These are phyloP conservation scores for Penicillium ucsense DNA, from an alignment of 495 filamentous ascomycete genomes.

Conservation along the genomic window DNA sequence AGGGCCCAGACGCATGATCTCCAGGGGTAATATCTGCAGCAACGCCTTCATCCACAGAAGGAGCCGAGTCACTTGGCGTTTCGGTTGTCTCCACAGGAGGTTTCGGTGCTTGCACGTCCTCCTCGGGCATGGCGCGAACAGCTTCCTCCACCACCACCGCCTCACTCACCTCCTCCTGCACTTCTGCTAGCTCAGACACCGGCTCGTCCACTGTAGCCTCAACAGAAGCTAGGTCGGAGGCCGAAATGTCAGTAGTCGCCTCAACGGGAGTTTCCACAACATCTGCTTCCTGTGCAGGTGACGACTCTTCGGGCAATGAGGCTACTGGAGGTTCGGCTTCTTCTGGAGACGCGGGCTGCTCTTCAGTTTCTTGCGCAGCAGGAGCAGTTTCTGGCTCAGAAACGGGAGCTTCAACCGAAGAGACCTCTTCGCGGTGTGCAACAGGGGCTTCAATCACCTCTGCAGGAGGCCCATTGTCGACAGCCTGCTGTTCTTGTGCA, in stretches of 20 bases:
- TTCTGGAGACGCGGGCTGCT: background rate
- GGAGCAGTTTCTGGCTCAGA: conserved; percentile 1
- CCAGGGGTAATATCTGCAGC: background rate
- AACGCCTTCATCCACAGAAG: background rate
- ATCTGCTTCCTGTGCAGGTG: background rate
- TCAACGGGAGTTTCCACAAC: conserved; percentile 2
- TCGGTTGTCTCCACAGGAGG: conserved; percentile 2
- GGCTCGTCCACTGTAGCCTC: conserved; percentile 4
- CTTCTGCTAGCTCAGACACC: conserved; percentile 1
- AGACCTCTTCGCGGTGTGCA: background rate
- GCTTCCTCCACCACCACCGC: background rate
- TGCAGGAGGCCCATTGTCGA: background rate
- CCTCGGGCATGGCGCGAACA: too few relatives aligned
- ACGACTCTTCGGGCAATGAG: background rate
- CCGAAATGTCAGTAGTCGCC: background rate
- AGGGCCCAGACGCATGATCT: background rate
- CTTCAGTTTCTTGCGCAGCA: background rate
- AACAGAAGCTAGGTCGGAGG: background rate
- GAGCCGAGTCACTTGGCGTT: conserved; percentile 1
- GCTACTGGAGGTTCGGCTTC: conserved; percentile 3
- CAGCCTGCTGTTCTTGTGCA: background rate
- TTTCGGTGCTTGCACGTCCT: too few relatives aligned
- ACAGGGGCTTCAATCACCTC: background rate
- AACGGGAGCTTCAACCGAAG: background rate
- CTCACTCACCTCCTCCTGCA: background rate